Evolutionary conservation across 2,329 filamentous ascomycete genomes (phyloP), one percentile per base, ranked within the genome.

Genomic region (Davidsoniella virescens): DNA sequence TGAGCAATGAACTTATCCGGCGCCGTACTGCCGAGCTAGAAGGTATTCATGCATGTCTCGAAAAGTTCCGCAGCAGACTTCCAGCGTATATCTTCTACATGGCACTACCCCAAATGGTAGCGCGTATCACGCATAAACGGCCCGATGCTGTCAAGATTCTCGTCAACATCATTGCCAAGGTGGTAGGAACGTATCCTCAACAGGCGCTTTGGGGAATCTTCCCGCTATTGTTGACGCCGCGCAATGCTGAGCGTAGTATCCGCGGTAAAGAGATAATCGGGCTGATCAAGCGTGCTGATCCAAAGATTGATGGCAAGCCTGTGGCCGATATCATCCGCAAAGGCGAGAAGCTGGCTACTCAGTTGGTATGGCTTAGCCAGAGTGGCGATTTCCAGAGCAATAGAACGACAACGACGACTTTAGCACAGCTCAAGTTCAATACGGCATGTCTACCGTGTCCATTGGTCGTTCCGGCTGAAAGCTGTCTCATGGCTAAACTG

Each of bases 191-290:
- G n/a, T 84, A 95, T 63, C 90, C 92, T 0, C 86, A 85, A 54
- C 92, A 98, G 63, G 82, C 88, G 1, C 65, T 96, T 23, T 99
- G 92, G 93, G 84, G 82, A 59, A 67, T 98, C 36, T 76, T 96
- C 49, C 86, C 88, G 7, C 81, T 95, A 42, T 81, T 87, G 57
- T 90, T 90, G 52, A 85, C 86, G 0, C 84, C 75, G 29, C 69
- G 54, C 62, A 63, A 12, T 67, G 75, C 1, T 75, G 76, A 2
- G 62, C 67, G 6, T 65, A 68, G 39, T 16, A 37, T n/a, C 2
- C 47, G 51, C 9, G 51, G 47, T 5, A 42, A 38, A 5, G 48
- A 53, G 14, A 71, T 82, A 49, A 59, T 81, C 4, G 64, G 69
- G 47, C 66, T 67, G 8, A 64, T 80, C 16, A 67, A 69, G 48